Evolutionary conservation across 495 filamentous ascomycete genomes (phyloP), one percentile per base, ranked within the genome.

Genomic region (Bacidia gigantensis): DNA sequence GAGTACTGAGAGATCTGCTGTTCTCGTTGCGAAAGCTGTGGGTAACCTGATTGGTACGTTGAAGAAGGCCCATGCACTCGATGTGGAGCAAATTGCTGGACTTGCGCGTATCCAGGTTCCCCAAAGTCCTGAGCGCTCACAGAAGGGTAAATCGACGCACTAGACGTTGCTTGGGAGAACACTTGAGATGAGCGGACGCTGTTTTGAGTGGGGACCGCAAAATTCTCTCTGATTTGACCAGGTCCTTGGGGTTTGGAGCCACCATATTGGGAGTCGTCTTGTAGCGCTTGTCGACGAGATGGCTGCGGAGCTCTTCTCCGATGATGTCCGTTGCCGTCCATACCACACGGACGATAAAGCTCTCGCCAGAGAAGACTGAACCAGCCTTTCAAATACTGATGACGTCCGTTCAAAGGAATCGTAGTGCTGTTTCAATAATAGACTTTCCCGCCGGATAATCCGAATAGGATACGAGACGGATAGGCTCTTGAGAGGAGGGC

Each of bases 251-350:
- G 5, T 17, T 7, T 44, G 41, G 41, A 44, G 20, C 17, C 17
- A 22, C 50, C 53, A 60, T 58, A 41, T 61, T 62, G 50, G 54
- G 26, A 26, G 55, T 54, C 42, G 62, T 46, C 49, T 58, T 7
- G 14, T 9, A 44, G 41, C 41, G 7, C 41, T 17, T n/a, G 20
- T 17, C 41, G 57, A 58, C 63, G 66, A 46, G 53, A 60, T 53
- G 77, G 72, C 65, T 75, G 70, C 60, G 84, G 82, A 74, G 84
- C 76, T 68, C 80, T 82, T 76, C 83, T 80, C 66, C 79, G 74
- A 65, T 73, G 76, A 55, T 72, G 73, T 61, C 69, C 68, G 62
- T 80, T 75, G 69, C 83, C 80, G 73, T 86, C 83, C 83, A 88
- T 87, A 48, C 71, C 79, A 72, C 69, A 64, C 56, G 70, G 5